A percentile compares a stretch with the other conserved stretches of the same genome.
phyloP scores from a whole-genome alignment of 2,329 filamentous ascomycete species.

The Fusarium marasasianum region DNA sequence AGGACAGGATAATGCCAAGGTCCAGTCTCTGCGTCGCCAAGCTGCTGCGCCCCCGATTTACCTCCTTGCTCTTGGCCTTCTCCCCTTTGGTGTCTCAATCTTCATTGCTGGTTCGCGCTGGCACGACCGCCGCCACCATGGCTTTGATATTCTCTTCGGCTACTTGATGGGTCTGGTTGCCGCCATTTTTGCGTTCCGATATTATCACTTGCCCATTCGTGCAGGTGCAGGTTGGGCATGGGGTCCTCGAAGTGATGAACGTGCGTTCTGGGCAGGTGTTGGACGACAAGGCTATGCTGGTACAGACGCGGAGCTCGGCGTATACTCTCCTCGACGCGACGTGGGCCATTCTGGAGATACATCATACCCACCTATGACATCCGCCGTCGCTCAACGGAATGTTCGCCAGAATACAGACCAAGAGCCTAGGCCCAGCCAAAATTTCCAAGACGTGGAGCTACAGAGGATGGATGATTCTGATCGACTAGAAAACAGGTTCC shows the following conservation, averaged over 20 bases:
- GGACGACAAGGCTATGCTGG: conserved; percentile 67
- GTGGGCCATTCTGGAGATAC: conserved; percentile 42
- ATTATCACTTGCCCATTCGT: conserved; percentile 82
- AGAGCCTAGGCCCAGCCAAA: conserved; percentile 25
- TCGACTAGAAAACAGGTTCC: conserved; percentile 24
- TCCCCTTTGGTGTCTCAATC: conserved; percentile 78
- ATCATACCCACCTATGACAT: conserved; percentile 40
- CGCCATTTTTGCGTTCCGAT: conserved; percentile 80
- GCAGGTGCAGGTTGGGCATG: conserved; percentile 88
- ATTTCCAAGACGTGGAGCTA: conserved; percentile 49
- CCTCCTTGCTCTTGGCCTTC: conserved; percentile 73
- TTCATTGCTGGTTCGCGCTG: conserved; percentile 89
- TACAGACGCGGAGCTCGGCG: conserved; percentile 45
- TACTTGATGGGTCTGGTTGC: conserved; percentile 77
- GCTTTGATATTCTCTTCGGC: conserved; percentile 92
- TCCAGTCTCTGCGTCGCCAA: conserved; percentile 65
- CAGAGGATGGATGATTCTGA: conserved; percentile 32
- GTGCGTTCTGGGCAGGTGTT: conserved; percentile 82
- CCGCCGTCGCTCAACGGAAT: conserved; percentile 36
- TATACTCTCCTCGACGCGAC: conserved; percentile 17
- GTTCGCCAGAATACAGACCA: conserved; percentile 14
- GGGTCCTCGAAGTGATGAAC: conserved; percentile 77
- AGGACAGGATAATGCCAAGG: conserved; percentile 45
- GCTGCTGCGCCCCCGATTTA: conserved; percentile 86
- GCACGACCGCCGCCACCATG: conserved; percentile 89